Conservation (phyloP, 176 grass and related monocot species). For the Echinochloa phyllopogon region DNA sequence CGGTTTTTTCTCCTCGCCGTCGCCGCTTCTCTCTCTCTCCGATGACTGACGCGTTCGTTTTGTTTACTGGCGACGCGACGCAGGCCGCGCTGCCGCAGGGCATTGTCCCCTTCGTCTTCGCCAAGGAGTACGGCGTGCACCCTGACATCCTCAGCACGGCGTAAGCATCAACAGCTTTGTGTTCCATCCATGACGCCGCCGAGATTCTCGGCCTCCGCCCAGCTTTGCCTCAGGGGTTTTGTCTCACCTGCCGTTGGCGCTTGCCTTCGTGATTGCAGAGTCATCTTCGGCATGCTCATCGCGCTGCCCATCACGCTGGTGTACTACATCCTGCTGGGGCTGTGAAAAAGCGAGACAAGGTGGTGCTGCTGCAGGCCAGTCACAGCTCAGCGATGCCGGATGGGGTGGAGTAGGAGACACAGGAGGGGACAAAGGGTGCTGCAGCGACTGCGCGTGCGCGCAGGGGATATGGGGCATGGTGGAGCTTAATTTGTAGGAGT, state of each 20-base stretch:
- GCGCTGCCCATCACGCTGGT: constrained; percentile 91
- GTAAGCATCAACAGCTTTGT: constrained; percentile 46
- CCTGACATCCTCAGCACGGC: constrained; percentile 97
- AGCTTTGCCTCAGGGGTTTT: background rate
- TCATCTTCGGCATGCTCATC: constrained; percentile 96
- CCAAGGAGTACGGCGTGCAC: constrained; percentile 99
- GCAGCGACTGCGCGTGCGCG: constrained; percentile 32
- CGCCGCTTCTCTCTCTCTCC: background rate
- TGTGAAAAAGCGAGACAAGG: constrained; percentile 39
- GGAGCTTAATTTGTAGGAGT: constrained; percentile 33
- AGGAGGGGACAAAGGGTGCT: constrained; percentile 33
- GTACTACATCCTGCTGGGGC: constrained; percentile 89
- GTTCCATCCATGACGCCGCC: background rate
- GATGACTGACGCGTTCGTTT: constrained; percentile 27
- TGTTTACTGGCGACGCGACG: constrained; percentile 14
- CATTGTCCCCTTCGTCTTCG: constrained; percentile 98
- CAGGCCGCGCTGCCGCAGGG: constrained; percentile 94
- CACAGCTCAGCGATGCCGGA: constrained; percentile 21
- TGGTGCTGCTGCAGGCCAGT: background rate
- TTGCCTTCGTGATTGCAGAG: constrained; percentile 51
- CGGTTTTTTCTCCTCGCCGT: background rate
- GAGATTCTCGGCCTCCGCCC: constrained; percentile 2
- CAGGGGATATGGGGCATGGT: background rate
- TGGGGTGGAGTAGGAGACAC: constrained; percentile 17
- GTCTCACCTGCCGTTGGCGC: constrained; percentile 39